These are phyloP conservation scores for Rhodotorula sp. DNA, from an alignment of 1,284 basidiomycete species.

Conservation along the genomic window DNA sequence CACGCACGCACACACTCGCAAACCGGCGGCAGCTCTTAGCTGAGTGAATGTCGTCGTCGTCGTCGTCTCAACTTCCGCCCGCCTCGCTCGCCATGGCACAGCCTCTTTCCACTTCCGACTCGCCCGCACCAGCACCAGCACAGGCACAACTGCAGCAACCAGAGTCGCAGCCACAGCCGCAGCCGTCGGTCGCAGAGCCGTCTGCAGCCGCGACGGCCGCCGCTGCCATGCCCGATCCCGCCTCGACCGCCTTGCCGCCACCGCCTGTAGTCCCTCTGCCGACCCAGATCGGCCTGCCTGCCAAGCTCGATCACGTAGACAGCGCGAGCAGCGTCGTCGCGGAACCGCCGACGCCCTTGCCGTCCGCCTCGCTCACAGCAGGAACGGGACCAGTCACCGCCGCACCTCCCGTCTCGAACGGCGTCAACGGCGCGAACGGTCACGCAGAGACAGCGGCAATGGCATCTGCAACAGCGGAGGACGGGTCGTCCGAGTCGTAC, in stretches of 20 bases:
- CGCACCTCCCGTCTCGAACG: neutral
- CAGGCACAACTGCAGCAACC: neutral
- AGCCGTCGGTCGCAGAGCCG: conserved; percentile 2
- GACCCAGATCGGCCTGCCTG: conserved; percentile 3
- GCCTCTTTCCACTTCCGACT: neutral
- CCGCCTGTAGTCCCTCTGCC: conserved; percentile 23
- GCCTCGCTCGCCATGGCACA: conserved; percentile 2
- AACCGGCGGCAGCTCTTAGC: conserved; percentile 1
- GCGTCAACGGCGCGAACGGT: neutral
- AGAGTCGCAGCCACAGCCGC: neutral
- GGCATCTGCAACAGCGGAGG: too few relatives aligned
- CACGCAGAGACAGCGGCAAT: neutral
- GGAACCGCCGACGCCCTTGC: conserved; percentile 28
- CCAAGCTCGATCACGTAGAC: conserved; percentile 18
- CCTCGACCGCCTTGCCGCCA: conserved; percentile 6
- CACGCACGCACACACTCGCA: neutral
- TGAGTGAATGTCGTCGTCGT: neutral
- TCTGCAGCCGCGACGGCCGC: neutral
- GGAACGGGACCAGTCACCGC: neutral
- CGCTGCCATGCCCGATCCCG: neutral
- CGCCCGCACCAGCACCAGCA: neutral
- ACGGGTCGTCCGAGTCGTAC: neutral
- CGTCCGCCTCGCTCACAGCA: too few relatives aligned
- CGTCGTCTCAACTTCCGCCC: neutral
- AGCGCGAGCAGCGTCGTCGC: conserved; percentile 22